These are phyloP conservation scores for Amylocystis lapponica DNA, from an alignment of 768 basidiomycete species.

Conservation along the genomic window DNA sequence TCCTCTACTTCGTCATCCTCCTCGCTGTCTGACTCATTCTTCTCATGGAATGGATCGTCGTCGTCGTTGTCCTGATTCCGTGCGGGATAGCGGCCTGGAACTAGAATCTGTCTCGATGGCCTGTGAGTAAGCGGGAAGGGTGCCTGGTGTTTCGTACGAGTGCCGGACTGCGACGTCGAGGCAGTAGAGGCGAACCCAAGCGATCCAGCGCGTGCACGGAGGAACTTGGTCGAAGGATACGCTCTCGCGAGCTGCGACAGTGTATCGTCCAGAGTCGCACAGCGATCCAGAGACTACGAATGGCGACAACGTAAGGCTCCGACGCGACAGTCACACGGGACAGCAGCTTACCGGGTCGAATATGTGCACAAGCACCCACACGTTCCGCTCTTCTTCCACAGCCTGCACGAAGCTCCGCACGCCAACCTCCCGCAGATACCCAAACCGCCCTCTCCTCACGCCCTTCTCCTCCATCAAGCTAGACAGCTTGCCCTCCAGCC, in stretches of 20 bases:
- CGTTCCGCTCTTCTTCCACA: constrained; percentile 64
- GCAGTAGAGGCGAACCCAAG: constrained; percentile 55
- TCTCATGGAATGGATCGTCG: constrained; percentile 44
- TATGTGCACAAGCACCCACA: constrained; percentile 83
- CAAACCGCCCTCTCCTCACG: constrained; percentile 56
- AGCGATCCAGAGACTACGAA: constrained; percentile 66
- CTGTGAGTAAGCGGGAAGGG: constrained; percentile 15
- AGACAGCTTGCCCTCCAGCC: constrained; percentile 31
- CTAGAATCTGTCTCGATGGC: constrained; percentile 14
- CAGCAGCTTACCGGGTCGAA: constrained; percentile 64
- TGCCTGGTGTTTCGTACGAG: constrained; percentile 9
- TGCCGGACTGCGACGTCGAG: constrained; percentile 7
- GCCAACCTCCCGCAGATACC: constrained; percentile 79
- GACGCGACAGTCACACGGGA: background rate
- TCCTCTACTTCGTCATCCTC: constrained; percentile 29
- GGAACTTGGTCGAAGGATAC: constrained; percentile 70
- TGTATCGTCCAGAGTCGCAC: constrained; percentile 62
- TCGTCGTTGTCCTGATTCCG: constrained; percentile 28
- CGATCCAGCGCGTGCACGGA: constrained; percentile 71
- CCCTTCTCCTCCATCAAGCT: constrained; percentile 29
- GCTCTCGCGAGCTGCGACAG: constrained; percentile 63
- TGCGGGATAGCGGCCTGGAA: constrained; percentile 16
- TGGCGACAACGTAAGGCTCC: background rate
- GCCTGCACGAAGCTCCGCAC: constrained; percentile 65
- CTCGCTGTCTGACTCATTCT: constrained; percentile 30